Percentiles rank a stretch among this genome's conserved stretches.
Evolutionary conservation across 2,329 filamentous ascomycete genomes (phyloP).

Genomic region (Grosmannia serpens): DNA sequence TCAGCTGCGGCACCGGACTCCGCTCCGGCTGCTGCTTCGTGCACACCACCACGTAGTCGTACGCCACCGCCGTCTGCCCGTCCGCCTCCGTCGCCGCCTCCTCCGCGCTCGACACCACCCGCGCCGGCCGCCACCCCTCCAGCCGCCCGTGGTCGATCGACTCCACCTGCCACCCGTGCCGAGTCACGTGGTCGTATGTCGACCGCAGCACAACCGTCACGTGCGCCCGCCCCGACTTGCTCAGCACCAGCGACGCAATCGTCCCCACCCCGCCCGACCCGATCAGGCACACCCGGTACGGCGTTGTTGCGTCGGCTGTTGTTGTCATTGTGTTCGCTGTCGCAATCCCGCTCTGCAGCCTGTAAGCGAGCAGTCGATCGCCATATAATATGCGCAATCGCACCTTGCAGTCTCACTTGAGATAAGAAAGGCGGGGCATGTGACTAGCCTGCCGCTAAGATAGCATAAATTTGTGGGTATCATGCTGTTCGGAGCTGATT

Average conservation of each 20-base stretch:
- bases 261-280: slow-evolving; percentile 11
- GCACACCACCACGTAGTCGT: slow-evolving; percentile 11
- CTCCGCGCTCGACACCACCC: slow-evolving; percentile 5
- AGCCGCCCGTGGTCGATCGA: slow-evolving; percentile 10
- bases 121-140: slow-evolving; percentile 6
- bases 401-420: too few species aligned
- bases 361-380: too few species aligned
- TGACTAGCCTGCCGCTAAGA: too few species aligned
- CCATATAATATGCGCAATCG: too few species aligned
- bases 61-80: neutral
- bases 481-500: too few species aligned
- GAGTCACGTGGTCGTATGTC: slow-evolving; percentile 7
- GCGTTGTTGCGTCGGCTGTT: neutral
- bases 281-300: slow-evolving; percentile 8
- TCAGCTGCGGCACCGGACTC: slow-evolving; percentile 5
- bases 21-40: slow-evolving; percentile 9
- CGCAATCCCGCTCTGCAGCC: neutral
- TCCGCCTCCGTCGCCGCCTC: neutral
- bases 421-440: too few species aligned
- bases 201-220: slow-evolving; percentile 11
- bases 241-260: slow-evolving; percentile 11
- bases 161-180: slow-evolving; percentile 10
- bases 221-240: slow-evolving; percentile 7
- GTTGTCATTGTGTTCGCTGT: too few species aligned
- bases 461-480: too few species aligned